phyloP scores from a whole-genome alignment of 352 stramenopile species.

The Globisporangium abappressorium region DNA sequence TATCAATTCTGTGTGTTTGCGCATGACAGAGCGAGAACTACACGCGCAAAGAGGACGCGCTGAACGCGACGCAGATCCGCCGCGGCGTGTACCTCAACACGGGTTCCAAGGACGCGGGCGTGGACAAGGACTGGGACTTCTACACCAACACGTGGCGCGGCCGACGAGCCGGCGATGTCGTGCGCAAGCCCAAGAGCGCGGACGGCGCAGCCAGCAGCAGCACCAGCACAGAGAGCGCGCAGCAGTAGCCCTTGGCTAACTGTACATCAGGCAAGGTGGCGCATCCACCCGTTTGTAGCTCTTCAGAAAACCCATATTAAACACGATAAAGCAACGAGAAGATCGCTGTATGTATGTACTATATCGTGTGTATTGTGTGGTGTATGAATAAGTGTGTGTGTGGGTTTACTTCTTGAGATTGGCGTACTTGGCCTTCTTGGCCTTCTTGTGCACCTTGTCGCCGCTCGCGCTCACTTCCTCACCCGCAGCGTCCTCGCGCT shows the following conservation, averaged over 20 bases:
- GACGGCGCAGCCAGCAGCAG: background rate
- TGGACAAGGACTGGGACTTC: slow-evolving; percentile 83
- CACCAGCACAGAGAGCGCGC: background rate
- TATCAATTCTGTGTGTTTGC: background rate
- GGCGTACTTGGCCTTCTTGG: slow-evolving; percentile 76
- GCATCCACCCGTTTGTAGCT: background rate
- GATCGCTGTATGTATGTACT: background rate
- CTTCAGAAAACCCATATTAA: background rate
- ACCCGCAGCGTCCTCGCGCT: slow-evolving; percentile 34
- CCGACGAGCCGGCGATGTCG: slow-evolving; percentile 32
- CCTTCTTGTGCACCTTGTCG: slow-evolving; percentile 60
- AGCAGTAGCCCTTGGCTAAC: slow-evolving; percentile 13
- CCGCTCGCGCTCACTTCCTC: slow-evolving; percentile 32
- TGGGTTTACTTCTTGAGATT: slow-evolving; percentile 48
- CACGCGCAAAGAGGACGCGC: slow-evolving; percentile 49
- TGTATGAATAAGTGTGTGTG: slow-evolving; percentile 1
- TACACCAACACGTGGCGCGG: slow-evolving; percentile 61
- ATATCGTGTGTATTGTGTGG: background rate
- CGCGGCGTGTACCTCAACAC: slow-evolving; percentile 82
- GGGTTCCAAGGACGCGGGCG: slow-evolving; percentile 69
- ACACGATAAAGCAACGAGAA: background rate
- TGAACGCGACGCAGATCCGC: slow-evolving; percentile 73
- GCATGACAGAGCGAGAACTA: slow-evolving; percentile 46
- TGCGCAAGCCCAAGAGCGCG: slow-evolving; percentile 19
- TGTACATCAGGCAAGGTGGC: background rate